phyloP scores from a whole-genome alignment of 768 basidiomycete species.

The Cytidiella melzeri region DNA sequence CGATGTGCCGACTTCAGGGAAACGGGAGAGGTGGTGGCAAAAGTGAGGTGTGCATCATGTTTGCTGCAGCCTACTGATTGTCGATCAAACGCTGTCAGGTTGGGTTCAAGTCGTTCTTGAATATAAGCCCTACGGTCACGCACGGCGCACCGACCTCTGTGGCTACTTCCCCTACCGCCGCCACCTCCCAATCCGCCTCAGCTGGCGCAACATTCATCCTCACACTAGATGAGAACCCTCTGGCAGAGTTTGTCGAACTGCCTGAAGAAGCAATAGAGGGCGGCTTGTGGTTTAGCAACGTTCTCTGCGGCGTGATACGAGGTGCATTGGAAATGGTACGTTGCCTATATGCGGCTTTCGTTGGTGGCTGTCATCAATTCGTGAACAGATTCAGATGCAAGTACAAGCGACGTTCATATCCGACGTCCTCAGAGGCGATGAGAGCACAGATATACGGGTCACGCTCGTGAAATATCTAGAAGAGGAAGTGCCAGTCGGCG shows the following conservation, averaged over 20 bases:
- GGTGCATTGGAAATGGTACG: constrained; percentile 96
- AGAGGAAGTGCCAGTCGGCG: constrained; percentile 91
- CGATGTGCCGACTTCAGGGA: constrained; percentile 91
- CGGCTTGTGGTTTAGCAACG: constrained; percentile 95
- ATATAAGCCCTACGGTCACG: constrained; percentile 78
- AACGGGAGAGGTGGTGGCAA: constrained; percentile 91
- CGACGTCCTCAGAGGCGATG: constrained; percentile 89
- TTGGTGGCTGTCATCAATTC: too few species aligned
- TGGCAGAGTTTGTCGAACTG: constrained; percentile 95
- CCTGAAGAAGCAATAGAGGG: constrained; percentile 91
- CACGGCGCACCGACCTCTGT: constrained; percentile 55
- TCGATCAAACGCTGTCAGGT: constrained; percentile 50
- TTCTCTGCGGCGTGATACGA: constrained; percentile 88
- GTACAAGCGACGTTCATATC: constrained; percentile 86
- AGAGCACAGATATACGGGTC: constrained; percentile 89
- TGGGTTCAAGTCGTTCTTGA: constrained; percentile 96
- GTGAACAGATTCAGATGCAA: constrained; percentile 95
- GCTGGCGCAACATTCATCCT: constrained; percentile 68
- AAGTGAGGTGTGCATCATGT: constrained; percentile 44
- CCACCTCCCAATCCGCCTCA: constrained; percentile 33
- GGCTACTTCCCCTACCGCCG: constrained; percentile 33
- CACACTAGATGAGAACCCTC: constrained; percentile 90
- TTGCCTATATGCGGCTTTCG: background rate
- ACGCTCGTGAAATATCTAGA: constrained; percentile 87
- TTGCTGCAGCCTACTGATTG: background rate